phyloP scores from a whole-genome alignment of 495 filamentous ascomycete genomes.

The Parathielavia appendiculata region DNA sequence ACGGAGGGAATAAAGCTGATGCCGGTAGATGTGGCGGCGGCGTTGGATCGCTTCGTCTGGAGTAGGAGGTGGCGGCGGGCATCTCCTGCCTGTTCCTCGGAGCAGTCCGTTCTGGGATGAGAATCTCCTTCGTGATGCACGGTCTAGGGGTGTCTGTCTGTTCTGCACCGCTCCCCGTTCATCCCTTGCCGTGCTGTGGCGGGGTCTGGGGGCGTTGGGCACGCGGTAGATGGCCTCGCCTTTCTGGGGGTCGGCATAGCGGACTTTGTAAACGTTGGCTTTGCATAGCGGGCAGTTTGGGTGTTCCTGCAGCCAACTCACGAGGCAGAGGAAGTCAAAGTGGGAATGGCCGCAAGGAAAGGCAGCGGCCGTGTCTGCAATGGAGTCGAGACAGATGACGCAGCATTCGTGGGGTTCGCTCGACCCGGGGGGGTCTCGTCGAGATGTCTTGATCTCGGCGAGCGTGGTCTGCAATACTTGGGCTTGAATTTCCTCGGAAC shows the following conservation, averaged over 20 bases:
- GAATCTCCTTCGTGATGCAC: background rate
- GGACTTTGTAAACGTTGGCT: conserved; percentile 58
- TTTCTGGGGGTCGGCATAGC: conserved; percentile 57
- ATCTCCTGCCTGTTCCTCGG: background rate
- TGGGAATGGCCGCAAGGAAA: conserved; percentile 71
- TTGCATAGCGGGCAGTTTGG: conserved; percentile 78
- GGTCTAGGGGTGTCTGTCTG: background rate
- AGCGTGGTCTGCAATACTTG: conserved; percentile 46
- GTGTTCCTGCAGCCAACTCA: conserved; percentile 75
- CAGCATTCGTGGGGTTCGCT: conserved; percentile 39
- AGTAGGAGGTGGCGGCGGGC: conserved; percentile 23
- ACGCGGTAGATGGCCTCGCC: conserved; percentile 44
- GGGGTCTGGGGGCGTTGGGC: conserved; percentile 20
- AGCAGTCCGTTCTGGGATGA: background rate
- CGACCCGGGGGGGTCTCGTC: conserved; percentile 3
- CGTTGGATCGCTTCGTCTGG: conserved; percentile 56
- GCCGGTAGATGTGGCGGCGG: conserved; percentile 69
- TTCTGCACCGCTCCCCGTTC: background rate
- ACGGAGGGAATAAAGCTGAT: conserved; percentile 73
- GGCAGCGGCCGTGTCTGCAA: conserved; percentile 66
- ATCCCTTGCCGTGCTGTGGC: background rate
- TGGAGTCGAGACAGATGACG: conserved; percentile 68
- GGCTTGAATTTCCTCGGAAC: conserved; percentile 35
- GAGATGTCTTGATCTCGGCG: conserved; percentile 37
- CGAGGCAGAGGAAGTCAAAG: conserved; percentile 80